Evolutionary conservation across 2,329 filamentous ascomycete genomes (phyloP), one percentile per base, ranked within the genome.

Genomic region (Pyrenochaeta sp.): DNA sequence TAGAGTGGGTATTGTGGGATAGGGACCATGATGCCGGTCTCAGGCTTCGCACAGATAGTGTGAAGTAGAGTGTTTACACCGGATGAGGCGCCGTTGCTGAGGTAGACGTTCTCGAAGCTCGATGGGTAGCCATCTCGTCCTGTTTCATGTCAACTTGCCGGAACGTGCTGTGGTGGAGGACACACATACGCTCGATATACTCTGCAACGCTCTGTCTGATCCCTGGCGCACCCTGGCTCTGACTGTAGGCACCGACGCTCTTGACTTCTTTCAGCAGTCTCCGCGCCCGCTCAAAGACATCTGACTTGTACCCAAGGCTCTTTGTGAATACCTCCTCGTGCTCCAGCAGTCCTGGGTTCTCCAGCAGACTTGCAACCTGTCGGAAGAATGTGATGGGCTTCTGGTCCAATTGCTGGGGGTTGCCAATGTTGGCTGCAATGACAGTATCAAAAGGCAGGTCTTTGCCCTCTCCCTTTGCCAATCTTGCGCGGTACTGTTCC

Each of bases 361-460:
- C 95, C 54, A 98, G 79, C 58, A 99, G 78, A 79, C 92, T 96
- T 70, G 95, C 85, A 23, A 99, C 95, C 81, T 99, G 94, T 67
- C 95, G 89, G 87, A 99, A 97, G 84, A 97, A 99, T 66, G 95
- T 99, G 71, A 99, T 94, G 71, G 95, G 95, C 83, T 98, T 96
- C 84, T 99, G 95, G 80, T 97, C 95, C 60, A 99, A 87, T 80
- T 99, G 95, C 79, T 99, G 95, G 3, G 95, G 95, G 82, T 99
- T 99, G 73, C 95, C 95, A 72, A 99, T 99, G 81, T 99, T 99
- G 79, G 95, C 95, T 60, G 91, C 93, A 80, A 99, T 94, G 77
- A 99, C 89, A 55, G 92, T 85, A 68, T 91, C 83, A 78, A 99
- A 99, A 43, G 95, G 94, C 45, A 98, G 83, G 71, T 78, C 73